Evolutionary conservation across 2,329 filamentous ascomycete genomes (phyloP), one percentile per base, ranked within the genome.

Genomic region (Ophiocordyceps camponoti-rufipedis): DNA sequence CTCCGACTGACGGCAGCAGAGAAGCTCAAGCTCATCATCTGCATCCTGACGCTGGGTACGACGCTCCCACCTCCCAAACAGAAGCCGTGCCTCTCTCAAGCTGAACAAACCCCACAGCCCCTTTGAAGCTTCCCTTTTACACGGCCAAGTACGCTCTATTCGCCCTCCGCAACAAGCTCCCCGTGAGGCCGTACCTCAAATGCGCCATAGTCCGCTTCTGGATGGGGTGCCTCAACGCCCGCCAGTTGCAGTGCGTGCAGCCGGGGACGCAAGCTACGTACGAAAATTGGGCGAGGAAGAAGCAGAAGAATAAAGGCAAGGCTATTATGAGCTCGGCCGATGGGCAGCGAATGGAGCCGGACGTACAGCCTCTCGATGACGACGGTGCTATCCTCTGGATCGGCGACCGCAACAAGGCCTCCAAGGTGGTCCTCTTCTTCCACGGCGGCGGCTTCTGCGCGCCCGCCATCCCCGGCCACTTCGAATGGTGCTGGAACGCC

Each of bases 361-460:
- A 53, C 13, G 46, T 55, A 13, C 47, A 55, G 43, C 47, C 45
- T 3, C 51, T 56, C 5, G 45, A 40, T 10, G 43, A 48, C 43
- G 49, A 52, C 7, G 32, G 32, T 14, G 50, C 48, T 28, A 51
- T 58, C 4, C 44, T 56, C 9, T 60, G 57, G 57, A 43, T 60
- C 8, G 57, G 57, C 1, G 48, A 58, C 42, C 53, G 51, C 18
- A 46, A 47, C 16, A 52, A 47, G 29, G 57, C 57, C 8, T 49
- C 47, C 8, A 57, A 57, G 45, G 44, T 57, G 11, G 55, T 60
- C 9, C 47, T 60, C 3, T 60, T 53, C 48, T 45, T 57, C 31
- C 57, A 58, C 44, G 57, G 57, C 5, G 57, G 57, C 39, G 57
- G 54, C 8, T 58, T 51, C 45, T 31, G 54, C 8, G 42, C 49